These are phyloP conservation scores for Mrakia hoshinonis DNA, from an alignment of 768 basidiomycete species.

Conservation along the genomic window DNA sequence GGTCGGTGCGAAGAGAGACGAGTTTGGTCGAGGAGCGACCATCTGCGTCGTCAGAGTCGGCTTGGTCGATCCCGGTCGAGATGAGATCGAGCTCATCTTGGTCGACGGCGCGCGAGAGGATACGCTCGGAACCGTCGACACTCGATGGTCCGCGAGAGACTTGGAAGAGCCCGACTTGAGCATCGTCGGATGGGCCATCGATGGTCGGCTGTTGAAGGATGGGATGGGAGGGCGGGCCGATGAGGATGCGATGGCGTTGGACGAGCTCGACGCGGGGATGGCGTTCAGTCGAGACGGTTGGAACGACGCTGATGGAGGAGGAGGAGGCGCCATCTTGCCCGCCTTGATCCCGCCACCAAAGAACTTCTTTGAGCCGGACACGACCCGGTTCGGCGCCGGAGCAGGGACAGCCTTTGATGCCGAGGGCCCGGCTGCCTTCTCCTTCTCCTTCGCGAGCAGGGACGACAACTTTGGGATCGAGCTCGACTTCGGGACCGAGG, in stretches of 20 bases:
- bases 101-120: background rate
- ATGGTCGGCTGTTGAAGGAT: background rate
- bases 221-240: background rate
- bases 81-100: background rate
- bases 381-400: background rate
- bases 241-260: background rate
- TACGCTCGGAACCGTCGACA: background rate
- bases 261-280: background rate
- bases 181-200: background rate
- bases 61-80: background rate
- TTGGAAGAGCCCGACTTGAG: background rate
- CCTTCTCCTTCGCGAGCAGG: background rate
- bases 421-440: background rate
- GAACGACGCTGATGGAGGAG: background rate
- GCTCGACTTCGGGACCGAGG: slow-evolving; percentile 1
- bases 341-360: background rate
- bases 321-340: background rate
- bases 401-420: background rate
- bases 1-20: background rate
- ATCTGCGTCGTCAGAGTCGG: background rate
- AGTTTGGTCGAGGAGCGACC: background rate
- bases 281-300: background rate
- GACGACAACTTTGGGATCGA: slow-evolving; percentile 7
- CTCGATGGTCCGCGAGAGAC: background rate
- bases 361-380: background rate